Base-by-base conservation (phyloP, 495 filamentous ascomycete species). In the Daldinia vernicosa region DNA sequence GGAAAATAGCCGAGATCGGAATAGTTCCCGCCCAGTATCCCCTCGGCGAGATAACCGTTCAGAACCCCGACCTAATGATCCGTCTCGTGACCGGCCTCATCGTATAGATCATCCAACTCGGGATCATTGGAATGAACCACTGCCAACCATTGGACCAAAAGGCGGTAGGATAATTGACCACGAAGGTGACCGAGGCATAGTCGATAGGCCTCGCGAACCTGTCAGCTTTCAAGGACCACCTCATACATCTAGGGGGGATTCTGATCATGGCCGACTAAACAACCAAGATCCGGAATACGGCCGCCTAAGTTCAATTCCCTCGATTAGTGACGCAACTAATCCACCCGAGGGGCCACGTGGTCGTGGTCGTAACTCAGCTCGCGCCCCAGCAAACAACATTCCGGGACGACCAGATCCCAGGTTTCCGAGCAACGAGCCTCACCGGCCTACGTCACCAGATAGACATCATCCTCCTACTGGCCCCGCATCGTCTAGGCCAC, bases 331-430 rank as follows among this genome's bases (percentile, higher is more conserved):
- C 15, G 74, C 82, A 33, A 75, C 83, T 7, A 89, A 89, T 50
- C 87, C 89, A 50, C 92, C 93, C 1, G 90, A 88, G 26, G 93
- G 92, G 0, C 93, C 93, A 2, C 84, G 91, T 45, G 84, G 86
- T 17, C 80, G 83, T 67, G 82, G 84, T 12, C 79, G 83, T 47
- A 81, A 79, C 55, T 72, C 77, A 6, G 64, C 72, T 54, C 79
- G 83, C 32, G 69, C 68, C 15, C 70, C 79, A n/a, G 47, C 60
- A 22, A 80, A 76, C 40, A 76, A 73, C 8, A 77, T 77, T 19
- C 75, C 79, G 58, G 67, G 75, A 50, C 76, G 80, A 33, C 72
- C 74, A 2, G 81, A 85, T 47, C 70, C 69, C 52, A 72, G 83
- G 26, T 80, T 80, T 51, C 53, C 75, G 14, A 50, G 52, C 15